phyloP scores from a whole-genome alignment of 2,329 filamentous ascomycete species.

The Lojkania enalia region DNA sequence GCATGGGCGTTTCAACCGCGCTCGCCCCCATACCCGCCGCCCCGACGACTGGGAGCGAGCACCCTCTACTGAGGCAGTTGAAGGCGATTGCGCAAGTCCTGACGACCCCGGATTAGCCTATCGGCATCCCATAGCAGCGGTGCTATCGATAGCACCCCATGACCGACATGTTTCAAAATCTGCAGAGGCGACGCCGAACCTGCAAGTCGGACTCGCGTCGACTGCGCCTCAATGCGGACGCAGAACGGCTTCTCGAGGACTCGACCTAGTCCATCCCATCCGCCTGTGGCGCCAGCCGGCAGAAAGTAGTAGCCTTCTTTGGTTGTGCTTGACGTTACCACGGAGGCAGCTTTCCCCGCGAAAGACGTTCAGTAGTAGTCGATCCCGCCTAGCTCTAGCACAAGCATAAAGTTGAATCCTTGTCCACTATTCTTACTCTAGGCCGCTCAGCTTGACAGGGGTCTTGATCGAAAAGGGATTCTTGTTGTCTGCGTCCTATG shows the following conservation, averaged over 20 bases:
- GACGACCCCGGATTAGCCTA: slow-evolving; percentile 29
- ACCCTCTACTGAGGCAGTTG: slow-evolving; percentile 27
- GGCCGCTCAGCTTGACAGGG: slow-evolving; percentile 39
- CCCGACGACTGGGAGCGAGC: slow-evolving; percentile 31
- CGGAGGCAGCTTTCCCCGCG: slow-evolving; percentile 15
- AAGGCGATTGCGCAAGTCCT: slow-evolving; percentile 28
- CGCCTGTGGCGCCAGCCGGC: slow-evolving; percentile 35
- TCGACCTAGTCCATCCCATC: slow-evolving; percentile 21
- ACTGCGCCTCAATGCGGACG: slow-evolving; percentile 36
- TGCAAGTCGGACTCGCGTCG: slow-evolving; percentile 18
- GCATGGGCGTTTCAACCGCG: slow-evolving; percentile 34
- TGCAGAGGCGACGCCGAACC: slow-evolving; percentile 32
- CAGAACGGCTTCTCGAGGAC: slow-evolving; percentile 26
- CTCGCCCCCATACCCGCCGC: slow-evolving; percentile 18
- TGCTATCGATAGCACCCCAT: slow-evolving; percentile 40
- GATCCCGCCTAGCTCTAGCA: slow-evolving; percentile 23
- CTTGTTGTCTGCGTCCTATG: slow-evolving; percentile 19
- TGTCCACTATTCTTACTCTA: slow-evolving; percentile 18
- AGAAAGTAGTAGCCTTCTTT: slow-evolving; percentile 15
- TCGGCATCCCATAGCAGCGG: slow-evolving; percentile 28
- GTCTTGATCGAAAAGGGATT: slow-evolving; percentile 18
- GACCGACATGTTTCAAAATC: slow-evolving; percentile 37
- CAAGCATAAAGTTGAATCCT: slow-evolving; percentile 23
- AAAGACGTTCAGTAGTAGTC: slow-evolving; percentile 12
- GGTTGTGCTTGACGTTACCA: slow-evolving; percentile 15